phyloP scores from a whole-genome alignment of 768 basidiomycete species.

The Collybia nuda region DNA sequence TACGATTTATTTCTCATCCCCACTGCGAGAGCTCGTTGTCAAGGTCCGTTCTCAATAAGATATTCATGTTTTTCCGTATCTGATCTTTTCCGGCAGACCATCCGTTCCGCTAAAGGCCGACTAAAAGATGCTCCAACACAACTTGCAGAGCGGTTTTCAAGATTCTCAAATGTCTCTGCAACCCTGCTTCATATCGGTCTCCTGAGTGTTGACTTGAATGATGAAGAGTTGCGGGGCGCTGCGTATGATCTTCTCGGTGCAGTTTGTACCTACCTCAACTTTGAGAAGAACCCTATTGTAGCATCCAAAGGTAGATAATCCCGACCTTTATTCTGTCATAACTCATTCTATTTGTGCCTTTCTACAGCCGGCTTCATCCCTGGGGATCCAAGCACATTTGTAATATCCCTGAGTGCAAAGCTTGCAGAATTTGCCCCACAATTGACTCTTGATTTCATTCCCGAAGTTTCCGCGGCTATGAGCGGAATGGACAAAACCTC shows the following conservation, averaged over 20 bases:
- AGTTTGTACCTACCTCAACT: constrained; percentile 75
- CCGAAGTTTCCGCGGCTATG: constrained; percentile 77
- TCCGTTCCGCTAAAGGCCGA: constrained; percentile 73
- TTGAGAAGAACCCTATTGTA: constrained; percentile 69
- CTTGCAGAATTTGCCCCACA: constrained; percentile 76
- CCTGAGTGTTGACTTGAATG: constrained; percentile 70
- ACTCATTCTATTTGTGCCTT: background rate
- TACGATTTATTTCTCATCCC: constrained; percentile 77
- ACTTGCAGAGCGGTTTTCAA: constrained; percentile 64
- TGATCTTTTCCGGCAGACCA: constrained; percentile 42
- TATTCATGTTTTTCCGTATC: background rate
- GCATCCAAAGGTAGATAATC: constrained; percentile 60
- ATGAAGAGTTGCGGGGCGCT: constrained; percentile 75
- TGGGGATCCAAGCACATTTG: constrained; percentile 62
- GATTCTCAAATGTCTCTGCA: constrained; percentile 83
- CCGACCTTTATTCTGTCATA: background rate
- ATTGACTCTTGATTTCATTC: constrained; percentile 84
- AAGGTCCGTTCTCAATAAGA: constrained; percentile 45
- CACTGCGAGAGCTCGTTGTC: constrained; percentile 66
- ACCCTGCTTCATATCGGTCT: constrained; percentile 86
- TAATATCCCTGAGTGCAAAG: constrained; percentile 66
- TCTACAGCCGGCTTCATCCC: constrained; percentile 68
- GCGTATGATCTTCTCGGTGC: constrained; percentile 80
- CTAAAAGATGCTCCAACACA: constrained; percentile 55
- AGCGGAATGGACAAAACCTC: constrained; percentile 44